phyloP scores from a whole-genome alignment of 257 asterid species.

The Coffea eugenioides region DNA sequence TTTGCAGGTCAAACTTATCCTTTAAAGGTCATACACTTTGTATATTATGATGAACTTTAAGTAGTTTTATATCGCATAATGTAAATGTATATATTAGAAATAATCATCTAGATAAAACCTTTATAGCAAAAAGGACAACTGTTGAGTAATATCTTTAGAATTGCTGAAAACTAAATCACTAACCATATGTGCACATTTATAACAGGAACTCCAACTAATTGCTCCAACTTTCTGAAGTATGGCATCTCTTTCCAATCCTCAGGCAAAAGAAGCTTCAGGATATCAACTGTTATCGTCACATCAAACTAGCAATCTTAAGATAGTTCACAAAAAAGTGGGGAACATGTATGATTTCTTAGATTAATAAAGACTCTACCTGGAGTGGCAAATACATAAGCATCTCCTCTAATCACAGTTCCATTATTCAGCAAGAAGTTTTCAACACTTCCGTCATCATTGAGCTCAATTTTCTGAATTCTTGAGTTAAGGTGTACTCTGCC shows the following conservation, averaged over 20 bases:
- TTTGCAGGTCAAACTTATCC: background rate
- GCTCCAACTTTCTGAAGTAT: slow-evolving; percentile 77
- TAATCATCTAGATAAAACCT: background rate
- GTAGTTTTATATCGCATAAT: background rate
- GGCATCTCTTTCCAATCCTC: slow-evolving; percentile 78
- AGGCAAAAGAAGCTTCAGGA: slow-evolving; percentile 88
- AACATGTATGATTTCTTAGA: background rate
- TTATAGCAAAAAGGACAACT: background rate
- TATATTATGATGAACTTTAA: background rate
- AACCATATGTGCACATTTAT: slow-evolving; percentile 92
- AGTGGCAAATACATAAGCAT: slow-evolving; percentile 86
- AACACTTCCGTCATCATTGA: slow-evolving; percentile 73
- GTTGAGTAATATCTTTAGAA: background rate
- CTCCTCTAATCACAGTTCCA: slow-evolving; percentile 69
- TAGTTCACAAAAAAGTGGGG: background rate
- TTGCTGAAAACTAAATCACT: slow-evolving; percentile 21
- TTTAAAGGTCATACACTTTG: background rate
- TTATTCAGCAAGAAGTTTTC: slow-evolving; percentile 53
- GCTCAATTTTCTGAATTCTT: slow-evolving; percentile 71
- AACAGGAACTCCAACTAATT: slow-evolving; percentile 93
- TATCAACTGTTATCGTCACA: slow-evolving; percentile 55
- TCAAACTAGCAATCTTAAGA: slow-evolving; percentile 16
- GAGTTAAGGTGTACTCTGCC: slow-evolving; percentile 79
- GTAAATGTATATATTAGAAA: background rate
- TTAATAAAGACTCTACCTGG: slow-evolving; percentile 59